Evolutionary conservation across 257 asterid genomes (phyloP), one percentile per base, ranked within the genome.

Genomic region (Scutellaria barbata): DNA sequence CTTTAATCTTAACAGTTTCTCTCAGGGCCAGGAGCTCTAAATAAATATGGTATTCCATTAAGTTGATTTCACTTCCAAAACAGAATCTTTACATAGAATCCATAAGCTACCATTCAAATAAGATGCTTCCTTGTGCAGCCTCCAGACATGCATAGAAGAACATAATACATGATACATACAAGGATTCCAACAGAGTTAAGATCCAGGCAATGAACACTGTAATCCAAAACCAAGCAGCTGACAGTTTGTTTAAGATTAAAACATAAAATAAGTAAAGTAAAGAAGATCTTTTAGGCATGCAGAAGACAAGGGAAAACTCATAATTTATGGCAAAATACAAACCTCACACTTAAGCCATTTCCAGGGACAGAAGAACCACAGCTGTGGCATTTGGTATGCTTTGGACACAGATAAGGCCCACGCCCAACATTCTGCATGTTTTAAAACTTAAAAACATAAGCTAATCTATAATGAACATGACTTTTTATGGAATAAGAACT

Each of bases 311-410:
- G 45, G 35, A 52, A 63, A 18, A 57, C 10, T 22, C 45, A 63
- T 68, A 48, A 68, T 35, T 53, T 55, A 54, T 79, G 42, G 50
- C 40, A 70, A 60, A 78, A 48, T 39, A 41, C 88, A 63, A 69
- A 94, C 99, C 99, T 92, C 51, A 90, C 89, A 50, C 99, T 92
- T 59, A 82, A 81, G 76, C 99, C 99, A 58, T 95, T 95, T 75
- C 99, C 99, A 37, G 99, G 97, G 73, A 95, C 97, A 68, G 79
- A 76, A 74, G 99, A 95, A 68, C 59, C 83, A 81, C 99, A 95
- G 80, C 99, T 92, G 74, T 95, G 98, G 72, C 99, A 95, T 83
- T 72, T 89, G 0, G 98, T 95, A 76, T 95, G 99, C 79, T 95
- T 88, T 67, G 96, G 95, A 85, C 99, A 95, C 74, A 95, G 73